Conservation (phyloP, 495 filamentous ascomycete species). For the Hypomontagnella monticulosa region DNA sequence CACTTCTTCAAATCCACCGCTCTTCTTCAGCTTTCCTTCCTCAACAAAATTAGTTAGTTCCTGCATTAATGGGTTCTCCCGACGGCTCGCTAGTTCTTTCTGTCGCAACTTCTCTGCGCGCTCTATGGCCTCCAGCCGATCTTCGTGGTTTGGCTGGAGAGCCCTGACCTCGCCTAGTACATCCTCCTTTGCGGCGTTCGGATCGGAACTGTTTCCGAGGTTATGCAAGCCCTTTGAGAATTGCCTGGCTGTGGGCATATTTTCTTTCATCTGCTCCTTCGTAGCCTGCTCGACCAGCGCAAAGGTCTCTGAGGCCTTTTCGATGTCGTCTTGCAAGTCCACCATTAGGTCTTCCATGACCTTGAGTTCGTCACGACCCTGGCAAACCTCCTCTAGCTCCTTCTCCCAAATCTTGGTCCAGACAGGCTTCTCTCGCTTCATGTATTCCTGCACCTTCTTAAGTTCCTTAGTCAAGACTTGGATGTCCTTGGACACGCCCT, state of each 20-base stretch:
- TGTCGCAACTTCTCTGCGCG: conserved; percentile 88
- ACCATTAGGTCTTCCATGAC: conserved; percentile 93
- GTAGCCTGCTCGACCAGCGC: conserved; percentile 95
- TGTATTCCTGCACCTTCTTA: conserved; percentile 93
- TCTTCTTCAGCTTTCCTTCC: conserved; percentile 94
- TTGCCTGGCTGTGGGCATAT: conserved; percentile 62
- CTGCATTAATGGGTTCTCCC: conserved; percentile 83
- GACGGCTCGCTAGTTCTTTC: conserved; percentile 83
- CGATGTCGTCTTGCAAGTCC: conserved; percentile 92
- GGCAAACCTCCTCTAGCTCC: conserved; percentile 91
- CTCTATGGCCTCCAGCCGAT: conserved; percentile 92
- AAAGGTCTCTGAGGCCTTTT: conserved; percentile 92
- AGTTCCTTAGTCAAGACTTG: conserved; percentile 82
- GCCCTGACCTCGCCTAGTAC: conserved; percentile 94
- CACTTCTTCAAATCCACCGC: conserved; percentile 91
- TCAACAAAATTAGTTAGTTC: conserved; percentile 89
- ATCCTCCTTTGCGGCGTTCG: conserved; percentile 82
- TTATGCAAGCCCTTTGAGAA: conserved; percentile 68
- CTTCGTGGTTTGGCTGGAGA: conserved; percentile 94
- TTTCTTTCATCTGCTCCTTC: conserved; percentile 88
- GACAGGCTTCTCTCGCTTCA: conserved; percentile 88
- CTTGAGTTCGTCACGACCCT: conserved; percentile 90
- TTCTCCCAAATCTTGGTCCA: conserved; percentile 99
- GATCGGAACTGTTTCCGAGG: conserved; percentile 73
- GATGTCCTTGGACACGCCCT: conserved; percentile 87